These are phyloP conservation scores for Conringia planisiliqua DNA, from an alignment of 345 rosid species.

Conservation along the genomic window DNA sequence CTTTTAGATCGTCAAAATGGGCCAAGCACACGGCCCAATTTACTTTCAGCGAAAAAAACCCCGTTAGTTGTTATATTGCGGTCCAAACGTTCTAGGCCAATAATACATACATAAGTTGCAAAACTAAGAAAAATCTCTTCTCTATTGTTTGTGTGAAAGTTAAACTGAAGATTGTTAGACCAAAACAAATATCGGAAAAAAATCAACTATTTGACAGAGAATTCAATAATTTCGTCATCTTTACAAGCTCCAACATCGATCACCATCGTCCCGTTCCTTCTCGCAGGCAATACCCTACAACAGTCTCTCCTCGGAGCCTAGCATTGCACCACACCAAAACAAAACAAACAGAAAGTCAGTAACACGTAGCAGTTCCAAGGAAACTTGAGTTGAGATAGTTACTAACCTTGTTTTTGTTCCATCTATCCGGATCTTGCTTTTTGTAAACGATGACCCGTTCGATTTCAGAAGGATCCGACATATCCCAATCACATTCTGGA, in stretches of 20 bases:
- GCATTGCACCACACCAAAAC: background rate
- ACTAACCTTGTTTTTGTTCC: conserved; percentile 42
- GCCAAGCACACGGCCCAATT: too few relatives aligned
- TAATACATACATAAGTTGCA: background rate
- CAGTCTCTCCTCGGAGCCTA: conserved; percentile 64
- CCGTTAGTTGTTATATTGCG: too few relatives aligned
- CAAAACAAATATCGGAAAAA: background rate
- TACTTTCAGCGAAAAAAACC: too few relatives aligned
- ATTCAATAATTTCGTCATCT: conserved; percentile 44
- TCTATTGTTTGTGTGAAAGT: background rate
- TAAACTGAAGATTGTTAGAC: background rate
- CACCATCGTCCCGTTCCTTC: conserved; percentile 36
- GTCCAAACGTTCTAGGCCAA: background rate
- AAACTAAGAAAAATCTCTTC: background rate
- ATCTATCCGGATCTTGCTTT: conserved; percentile 42
- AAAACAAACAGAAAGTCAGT: background rate
- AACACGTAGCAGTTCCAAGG: background rate
- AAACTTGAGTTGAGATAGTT: background rate
- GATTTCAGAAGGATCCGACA: conserved; percentile 37
- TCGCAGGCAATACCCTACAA: conserved; percentile 41
- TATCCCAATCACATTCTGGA: conserved; percentile 46
- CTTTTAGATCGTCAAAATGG: too few relatives aligned
- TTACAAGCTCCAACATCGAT: conserved; percentile 48
- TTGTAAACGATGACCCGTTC: conserved; percentile 40
- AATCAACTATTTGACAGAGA: background rate